A percentile compares a stretch with the other conserved stretches of the same genome.
These are phyloP conservation scores for Salix arbutifolia DNA, from an alignment of 345 rosid genomes.

Conservation along the genomic window DNA sequence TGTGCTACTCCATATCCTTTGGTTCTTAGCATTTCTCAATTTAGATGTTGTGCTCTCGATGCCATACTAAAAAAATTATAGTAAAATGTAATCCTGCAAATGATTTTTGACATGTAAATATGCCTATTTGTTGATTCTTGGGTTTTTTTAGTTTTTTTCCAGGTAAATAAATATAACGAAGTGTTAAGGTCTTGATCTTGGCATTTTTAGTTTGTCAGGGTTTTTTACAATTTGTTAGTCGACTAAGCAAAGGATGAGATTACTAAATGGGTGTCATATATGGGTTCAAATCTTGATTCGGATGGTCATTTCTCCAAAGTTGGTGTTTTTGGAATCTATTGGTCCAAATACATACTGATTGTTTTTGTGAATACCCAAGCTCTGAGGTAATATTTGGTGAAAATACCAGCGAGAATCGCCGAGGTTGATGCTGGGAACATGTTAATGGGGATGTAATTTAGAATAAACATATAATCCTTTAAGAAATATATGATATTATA, in stretches of 20 bases:
- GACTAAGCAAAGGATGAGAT: background rate
- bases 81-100: background rate
- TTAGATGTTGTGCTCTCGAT: background rate
- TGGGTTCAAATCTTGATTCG: background rate
- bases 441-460: slow-evolving; percentile 8
- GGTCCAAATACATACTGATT: background rate
- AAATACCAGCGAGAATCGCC: background rate
- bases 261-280: background rate
- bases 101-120: background rate
- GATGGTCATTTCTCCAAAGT: background rate
- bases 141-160: background rate
- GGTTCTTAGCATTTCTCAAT: background rate
- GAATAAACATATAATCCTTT: background rate
- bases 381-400: slow-evolving; percentile 11
- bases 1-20: background rate
- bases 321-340: background rate
- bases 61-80: background rate
- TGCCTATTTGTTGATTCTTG: background rate
- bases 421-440: background rate
- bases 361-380: background rate
- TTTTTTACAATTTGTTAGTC: background rate
- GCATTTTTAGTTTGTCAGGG: background rate
- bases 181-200: background rate
- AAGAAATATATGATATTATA: background rate
- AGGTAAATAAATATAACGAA: background rate